These are phyloP conservation scores for Oryza nivara DNA, from an alignment of 176 grass and related monocot genomes.

Conservation along the genomic window DNA sequence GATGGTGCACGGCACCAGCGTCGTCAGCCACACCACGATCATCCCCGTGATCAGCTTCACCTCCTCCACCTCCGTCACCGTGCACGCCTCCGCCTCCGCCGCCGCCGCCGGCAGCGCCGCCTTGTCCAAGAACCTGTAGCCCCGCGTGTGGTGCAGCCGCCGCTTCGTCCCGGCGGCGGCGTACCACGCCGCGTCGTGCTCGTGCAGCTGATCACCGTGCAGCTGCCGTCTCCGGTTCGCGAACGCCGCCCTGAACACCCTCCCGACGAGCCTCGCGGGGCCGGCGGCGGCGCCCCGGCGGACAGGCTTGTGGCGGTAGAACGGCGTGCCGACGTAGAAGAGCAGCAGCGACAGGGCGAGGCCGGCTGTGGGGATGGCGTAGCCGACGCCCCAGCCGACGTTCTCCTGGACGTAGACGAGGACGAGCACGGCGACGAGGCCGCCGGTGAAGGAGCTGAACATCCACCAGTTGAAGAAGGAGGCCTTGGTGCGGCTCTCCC, in stretches of 20 bases:
- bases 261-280: constrained; percentile 45
- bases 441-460: constrained; percentile 72
- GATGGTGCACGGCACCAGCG: constrained; percentile 71
- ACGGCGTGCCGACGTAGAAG: constrained; percentile 64
- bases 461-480: constrained; percentile 97
- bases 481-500: constrained; percentile 50
- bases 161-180: constrained; percentile 43
- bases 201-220: constrained; percentile 36
- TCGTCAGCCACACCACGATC: constrained; percentile 63
- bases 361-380: constrained; percentile 62
- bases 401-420: constrained; percentile 81
- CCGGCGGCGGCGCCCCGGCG: constrained; percentile 7
- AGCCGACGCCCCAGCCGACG: constrained; percentile 67
- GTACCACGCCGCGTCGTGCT: constrained; percentile 50
- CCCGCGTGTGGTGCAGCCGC: constrained; percentile 40
- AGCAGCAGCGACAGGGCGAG: constrained; percentile 51
- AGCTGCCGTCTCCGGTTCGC: constrained; percentile 30
- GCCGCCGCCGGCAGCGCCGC: constrained; percentile 28
- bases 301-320: constrained; percentile 62
- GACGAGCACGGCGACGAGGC: constrained; percentile 54
- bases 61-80: constrained; percentile 74
- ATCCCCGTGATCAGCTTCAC: constrained; percentile 61
- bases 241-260: constrained; percentile 43
- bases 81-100: constrained; percentile 20
- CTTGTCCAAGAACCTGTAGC: constrained; percentile 63